Conservation (phyloP, 148 eudicot species). For the Talinum fruticosum region DNA sequence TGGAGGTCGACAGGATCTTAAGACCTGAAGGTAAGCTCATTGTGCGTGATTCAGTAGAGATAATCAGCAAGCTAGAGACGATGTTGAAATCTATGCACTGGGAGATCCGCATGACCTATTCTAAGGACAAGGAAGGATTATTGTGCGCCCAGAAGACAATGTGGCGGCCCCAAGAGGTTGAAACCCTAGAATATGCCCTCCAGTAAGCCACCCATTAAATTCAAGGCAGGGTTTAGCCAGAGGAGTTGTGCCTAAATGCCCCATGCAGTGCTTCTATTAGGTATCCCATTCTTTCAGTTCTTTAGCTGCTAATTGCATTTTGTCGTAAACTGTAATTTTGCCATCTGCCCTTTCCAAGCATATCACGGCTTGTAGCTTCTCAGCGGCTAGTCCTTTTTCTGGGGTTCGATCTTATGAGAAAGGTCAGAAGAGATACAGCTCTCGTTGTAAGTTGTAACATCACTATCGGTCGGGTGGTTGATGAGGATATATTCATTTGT, state of each 20-base stretch:
- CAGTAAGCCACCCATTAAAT: slow-evolving; percentile 13
- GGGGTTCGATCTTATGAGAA: neutral
- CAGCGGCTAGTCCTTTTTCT: neutral
- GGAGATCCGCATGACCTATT: slow-evolving; percentile 54
- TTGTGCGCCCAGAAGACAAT: slow-evolving; percentile 56
- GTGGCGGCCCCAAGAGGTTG: slow-evolving; percentile 59
- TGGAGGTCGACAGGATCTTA: slow-evolving; percentile 56
- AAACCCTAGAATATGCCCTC: slow-evolving; percentile 47
- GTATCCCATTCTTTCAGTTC: slow-evolving; percentile 22
- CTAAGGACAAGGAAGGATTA: slow-evolving; percentile 61
- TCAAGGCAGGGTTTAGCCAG: neutral
- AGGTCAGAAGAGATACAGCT: slow-evolving; percentile 7
- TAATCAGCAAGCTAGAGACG: slow-evolving; percentile 44
- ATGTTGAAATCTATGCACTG: slow-evolving; percentile 52
- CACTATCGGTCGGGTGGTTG: neutral
- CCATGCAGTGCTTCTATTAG: too few species aligned
- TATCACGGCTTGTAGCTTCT: slow-evolving; percentile 14
- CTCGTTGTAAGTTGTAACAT: slow-evolving; percentile 23
- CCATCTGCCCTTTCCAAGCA: neutral
- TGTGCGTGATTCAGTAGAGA: slow-evolving; percentile 53
- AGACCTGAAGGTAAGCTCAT: slow-evolving; percentile 64
- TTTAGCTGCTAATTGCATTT: slow-evolving; percentile 18
- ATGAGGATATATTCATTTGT: neutral
- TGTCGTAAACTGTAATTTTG: slow-evolving; percentile 22
- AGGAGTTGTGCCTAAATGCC: neutral